Evolutionary conservation across 2,329 filamentous ascomycete species (phyloP).

Genomic region (Verticillium dahliae): DNA sequence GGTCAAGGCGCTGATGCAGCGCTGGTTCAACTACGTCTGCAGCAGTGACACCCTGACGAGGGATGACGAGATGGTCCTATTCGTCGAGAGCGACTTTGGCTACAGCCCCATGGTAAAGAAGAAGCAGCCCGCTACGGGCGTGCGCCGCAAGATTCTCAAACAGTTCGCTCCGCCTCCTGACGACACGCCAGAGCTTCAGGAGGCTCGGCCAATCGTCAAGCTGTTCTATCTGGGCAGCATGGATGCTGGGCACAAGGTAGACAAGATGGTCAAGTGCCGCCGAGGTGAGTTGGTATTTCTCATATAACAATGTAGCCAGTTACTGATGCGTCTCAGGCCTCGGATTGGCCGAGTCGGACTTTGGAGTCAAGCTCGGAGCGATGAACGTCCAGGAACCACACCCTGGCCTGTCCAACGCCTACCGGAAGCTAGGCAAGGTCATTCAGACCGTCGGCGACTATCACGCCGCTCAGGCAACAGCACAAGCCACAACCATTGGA

Average conservation of each 20-base stretch:
- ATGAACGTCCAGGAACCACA: slow-evolving; percentile 91
- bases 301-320: background rate
- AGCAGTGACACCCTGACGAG: slow-evolving; percentile 86
- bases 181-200: slow-evolving; percentile 89
- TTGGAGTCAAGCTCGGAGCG: slow-evolving; percentile 80
- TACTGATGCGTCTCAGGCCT: slow-evolving; percentile 54
- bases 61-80: slow-evolving; percentile 95
- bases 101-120: slow-evolving; percentile 93
- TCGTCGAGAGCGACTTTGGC: slow-evolving; percentile 98
- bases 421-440: slow-evolving; percentile 89
- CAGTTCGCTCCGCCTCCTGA: slow-evolving; percentile 97
- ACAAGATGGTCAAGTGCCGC: slow-evolving; percentile 85
- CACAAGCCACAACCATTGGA: slow-evolving; percentile 88
- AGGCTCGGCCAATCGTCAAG: slow-evolving; percentile 86
- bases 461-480: slow-evolving; percentile 92
- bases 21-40: slow-evolving; percentile 93
- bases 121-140: slow-evolving; percentile 94
- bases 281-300: slow-evolving; percentile 57
- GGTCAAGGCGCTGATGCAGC: slow-evolving; percentile 83
- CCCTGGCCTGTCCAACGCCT: slow-evolving; percentile 78
- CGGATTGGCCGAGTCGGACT: slow-evolving; percentile 85
- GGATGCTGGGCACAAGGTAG: slow-evolving; percentile 96
- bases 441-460: slow-evolving; percentile 92
- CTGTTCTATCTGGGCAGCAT: slow-evolving; percentile 92
- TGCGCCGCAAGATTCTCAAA: slow-evolving; percentile 91